Evolutionary conservation across 2,329 filamentous ascomycete species (phyloP), one percentile per base, ranked within the genome.

Genomic region (Colletotrichum eremochloae): DNA sequence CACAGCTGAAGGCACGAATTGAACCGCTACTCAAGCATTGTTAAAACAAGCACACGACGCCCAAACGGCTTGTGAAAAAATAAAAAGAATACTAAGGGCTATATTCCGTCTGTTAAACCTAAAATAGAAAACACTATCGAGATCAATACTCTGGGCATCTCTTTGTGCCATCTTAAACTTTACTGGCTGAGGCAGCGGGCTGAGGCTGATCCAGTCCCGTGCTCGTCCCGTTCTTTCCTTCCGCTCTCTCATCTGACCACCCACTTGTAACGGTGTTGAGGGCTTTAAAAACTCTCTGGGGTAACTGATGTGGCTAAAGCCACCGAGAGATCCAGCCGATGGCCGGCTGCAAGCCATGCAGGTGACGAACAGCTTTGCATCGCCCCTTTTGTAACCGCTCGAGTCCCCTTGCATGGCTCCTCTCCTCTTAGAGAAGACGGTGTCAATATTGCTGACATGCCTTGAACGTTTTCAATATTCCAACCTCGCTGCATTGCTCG

Each of bases 231-330:
- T 40, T 20, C 53, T 56, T 12, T 40, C 33, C 33, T 56, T 38
- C 53, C 33, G 53, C 53, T 38, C 53, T 38, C 53, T 38, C 33
- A 11, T 57, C 55, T 57, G 55, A 40, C 36, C 31, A 40, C 55
- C 55, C 33, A 36, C n/a, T 40, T 20, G 20, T 11, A 9, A n/a
- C 15, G 20, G 33, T 18, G 5, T 20, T 24, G 20, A 14, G 55
- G 11, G 20, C 55, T 36, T 38, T 20, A 8, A 20, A 9, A 57
- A 40, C 33, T 18, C 12, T 57, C 20, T 20, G 33, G 53, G 20
- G 53, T 24, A 57, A 3, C 3, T 38, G 20, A 20, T 40, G 33
- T 57, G 33, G 50, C 29, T 53, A 31, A 53, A 53, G 50, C 14
- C 50, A 53, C 50, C 11, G n/a, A 50, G 50, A 53, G 50, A 31